A percentile compares a stretch with the other conserved stretches of the same genome.
phyloP scores from a whole-genome alignment of 148 eudicot species.

The Nyssa sinensis region DNA sequence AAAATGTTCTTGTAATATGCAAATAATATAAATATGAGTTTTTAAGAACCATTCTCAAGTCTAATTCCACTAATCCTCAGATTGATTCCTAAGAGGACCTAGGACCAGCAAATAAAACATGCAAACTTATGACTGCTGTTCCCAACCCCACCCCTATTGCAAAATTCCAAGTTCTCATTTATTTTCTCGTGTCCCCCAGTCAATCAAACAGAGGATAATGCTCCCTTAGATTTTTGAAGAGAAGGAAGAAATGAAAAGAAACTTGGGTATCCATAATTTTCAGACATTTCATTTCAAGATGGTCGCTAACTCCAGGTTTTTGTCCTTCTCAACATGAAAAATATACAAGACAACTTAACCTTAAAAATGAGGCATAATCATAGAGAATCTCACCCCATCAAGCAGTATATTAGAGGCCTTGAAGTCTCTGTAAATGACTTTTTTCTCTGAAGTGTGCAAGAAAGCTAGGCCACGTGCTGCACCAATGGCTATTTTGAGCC shows the following conservation, averaged over 20 bases:
- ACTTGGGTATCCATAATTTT: not conserved
- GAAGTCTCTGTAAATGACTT: conserved; percentile 63
- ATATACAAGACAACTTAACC: not conserved
- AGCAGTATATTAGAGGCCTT: conserved; percentile 71
- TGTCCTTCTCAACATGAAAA: not conserved
- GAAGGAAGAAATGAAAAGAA: too few relatives aligned
- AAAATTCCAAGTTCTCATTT: not conserved
- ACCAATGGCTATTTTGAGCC: conserved; percentile 57
- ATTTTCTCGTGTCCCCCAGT: too few relatives aligned
- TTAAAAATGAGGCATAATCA: not conserved
- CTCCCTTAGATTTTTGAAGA: not conserved
- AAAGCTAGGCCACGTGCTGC: conserved; percentile 64
- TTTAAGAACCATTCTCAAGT: not conserved
- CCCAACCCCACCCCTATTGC: too few relatives aligned
- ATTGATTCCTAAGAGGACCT: not conserved
- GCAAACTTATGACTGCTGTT: too few relatives aligned
- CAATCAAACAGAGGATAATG: not conserved
- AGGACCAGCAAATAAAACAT: too few relatives aligned
- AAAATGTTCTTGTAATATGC: too few relatives aligned
- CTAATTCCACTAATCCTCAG: not conserved
- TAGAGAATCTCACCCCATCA: conserved; percentile 41
- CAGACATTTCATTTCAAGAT: not conserved
- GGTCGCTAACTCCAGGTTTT: not conserved
- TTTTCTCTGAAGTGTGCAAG: conserved; percentile 42
- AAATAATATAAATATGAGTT: too few relatives aligned